Conservation (phyloP, 129 eudicot species). For the Saussurea involucrata region DNA sequence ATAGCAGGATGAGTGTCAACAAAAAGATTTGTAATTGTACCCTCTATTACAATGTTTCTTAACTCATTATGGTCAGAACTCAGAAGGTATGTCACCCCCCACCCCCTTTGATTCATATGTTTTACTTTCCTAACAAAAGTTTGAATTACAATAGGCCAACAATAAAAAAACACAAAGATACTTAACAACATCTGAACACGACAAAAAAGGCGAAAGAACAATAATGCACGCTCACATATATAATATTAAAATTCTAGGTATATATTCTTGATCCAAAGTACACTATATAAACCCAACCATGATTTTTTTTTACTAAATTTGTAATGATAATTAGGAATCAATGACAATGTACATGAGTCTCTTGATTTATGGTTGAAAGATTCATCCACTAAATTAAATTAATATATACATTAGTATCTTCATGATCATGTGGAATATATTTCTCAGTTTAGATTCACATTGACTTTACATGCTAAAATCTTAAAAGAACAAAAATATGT, state of each 20-base stretch:
- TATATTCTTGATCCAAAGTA: not conserved
- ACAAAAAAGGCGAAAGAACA: not conserved
- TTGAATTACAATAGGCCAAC: not conserved
- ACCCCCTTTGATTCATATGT: not conserved
- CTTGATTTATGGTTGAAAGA: not conserved
- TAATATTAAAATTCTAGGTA: not conserved
- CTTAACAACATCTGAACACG: not conserved
- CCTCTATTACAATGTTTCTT: too few relatives aligned
- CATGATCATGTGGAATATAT: slow-evolving; percentile 7
- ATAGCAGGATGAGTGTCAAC: too few relatives aligned
- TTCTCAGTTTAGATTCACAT: not conserved
- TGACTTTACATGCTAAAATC: not conserved
- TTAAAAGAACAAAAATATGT: not conserved
- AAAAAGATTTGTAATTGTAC: too few relatives aligned
- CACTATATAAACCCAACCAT: not conserved
- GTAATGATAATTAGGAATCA: not conserved
- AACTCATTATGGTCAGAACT: too few relatives aligned
- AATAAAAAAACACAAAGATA: not conserved
- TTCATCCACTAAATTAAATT: not conserved
- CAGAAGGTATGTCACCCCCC: too few relatives aligned
- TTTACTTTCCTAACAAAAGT: not conserved
- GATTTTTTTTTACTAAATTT: not conserved
- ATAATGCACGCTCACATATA: not conserved
- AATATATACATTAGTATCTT: slow-evolving; percentile 1
- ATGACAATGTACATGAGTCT: not conserved